These are phyloP conservation scores for Cyclospora cayetanensis DNA, from an alignment of 169 alveolate genomes.

Conservation along the genomic window DNA sequence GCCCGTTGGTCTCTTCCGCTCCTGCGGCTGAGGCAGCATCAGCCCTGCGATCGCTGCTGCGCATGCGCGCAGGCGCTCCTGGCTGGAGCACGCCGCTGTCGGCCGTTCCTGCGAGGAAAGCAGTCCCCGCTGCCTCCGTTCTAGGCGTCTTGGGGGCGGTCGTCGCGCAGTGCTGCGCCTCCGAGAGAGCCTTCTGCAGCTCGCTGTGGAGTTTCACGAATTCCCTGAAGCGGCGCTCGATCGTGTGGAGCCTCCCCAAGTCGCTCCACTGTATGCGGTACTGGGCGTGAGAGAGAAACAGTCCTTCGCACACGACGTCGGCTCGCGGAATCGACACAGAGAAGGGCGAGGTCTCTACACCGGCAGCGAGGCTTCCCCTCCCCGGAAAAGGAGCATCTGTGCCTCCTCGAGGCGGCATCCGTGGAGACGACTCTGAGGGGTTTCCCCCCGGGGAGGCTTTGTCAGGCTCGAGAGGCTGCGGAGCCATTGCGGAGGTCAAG, in stretches of 20 bases:
- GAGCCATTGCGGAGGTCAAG: too few species aligned
- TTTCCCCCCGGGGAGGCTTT: too few species aligned
- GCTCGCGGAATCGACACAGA: background rate
- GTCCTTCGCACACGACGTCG: background rate
- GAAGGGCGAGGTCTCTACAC: too few species aligned
- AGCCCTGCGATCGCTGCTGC: too few species aligned
- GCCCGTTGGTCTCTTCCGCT: background rate
- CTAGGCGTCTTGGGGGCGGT: background rate
- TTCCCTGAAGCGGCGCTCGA: background rate
- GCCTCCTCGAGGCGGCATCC: too few species aligned
- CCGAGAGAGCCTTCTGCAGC: background rate
- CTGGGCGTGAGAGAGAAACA: background rate
- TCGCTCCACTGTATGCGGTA: background rate
- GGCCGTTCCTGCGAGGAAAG: background rate
- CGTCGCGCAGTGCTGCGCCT: background rate
- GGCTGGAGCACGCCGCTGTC: background rate
- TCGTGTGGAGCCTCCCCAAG: background rate
- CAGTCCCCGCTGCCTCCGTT: too few species aligned
- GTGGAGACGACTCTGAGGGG: too few species aligned
- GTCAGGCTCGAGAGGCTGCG: too few species aligned
- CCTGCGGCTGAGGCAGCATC: too few species aligned
- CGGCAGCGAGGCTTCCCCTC: too few species aligned
- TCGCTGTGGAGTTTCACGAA: background rate
- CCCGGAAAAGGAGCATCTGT: too few species aligned
- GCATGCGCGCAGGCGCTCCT: background rate